These are phyloP conservation scores for Phytopythium vexans DNA, from an alignment of 352 stramenopile species.

Conservation along the genomic window DNA sequence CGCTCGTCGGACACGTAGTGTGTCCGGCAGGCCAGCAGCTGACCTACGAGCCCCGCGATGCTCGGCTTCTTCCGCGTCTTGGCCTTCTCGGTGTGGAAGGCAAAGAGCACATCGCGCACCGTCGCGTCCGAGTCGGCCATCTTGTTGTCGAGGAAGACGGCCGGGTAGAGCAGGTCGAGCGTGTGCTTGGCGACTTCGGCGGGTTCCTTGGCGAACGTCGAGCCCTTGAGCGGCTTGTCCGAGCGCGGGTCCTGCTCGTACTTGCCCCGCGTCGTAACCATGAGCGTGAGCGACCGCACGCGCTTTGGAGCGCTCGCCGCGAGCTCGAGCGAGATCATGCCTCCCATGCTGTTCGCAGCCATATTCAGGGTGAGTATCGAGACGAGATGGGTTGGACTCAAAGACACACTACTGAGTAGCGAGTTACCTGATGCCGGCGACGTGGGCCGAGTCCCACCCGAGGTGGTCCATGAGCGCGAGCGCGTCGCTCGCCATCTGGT, in stretches of 20 bases:
- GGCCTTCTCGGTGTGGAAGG: constrained; percentile 22
- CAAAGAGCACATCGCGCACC: constrained; percentile 21
- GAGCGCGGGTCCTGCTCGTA: constrained; percentile 35
- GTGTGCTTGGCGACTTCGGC: constrained; percentile 28
- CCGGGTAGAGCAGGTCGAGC: constrained; percentile 35
- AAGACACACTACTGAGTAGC: background rate
- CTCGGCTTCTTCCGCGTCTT: constrained; percentile 16
- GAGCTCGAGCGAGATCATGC: constrained; percentile 61
- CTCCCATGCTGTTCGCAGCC: constrained; percentile 26
- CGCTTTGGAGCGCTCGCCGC: constrained; percentile 36
- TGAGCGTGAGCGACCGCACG: constrained; percentile 45
- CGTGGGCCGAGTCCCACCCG: constrained; percentile 39
- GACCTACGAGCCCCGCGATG: constrained; percentile 28
- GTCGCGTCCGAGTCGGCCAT: constrained; percentile 33
- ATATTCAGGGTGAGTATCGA: background rate
- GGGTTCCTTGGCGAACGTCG: constrained; percentile 32
- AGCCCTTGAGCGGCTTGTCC: constrained; percentile 28
- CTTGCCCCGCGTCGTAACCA: constrained; percentile 48
- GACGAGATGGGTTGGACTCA: background rate
- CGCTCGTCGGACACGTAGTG: constrained; percentile 51
- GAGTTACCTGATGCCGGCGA: constrained; percentile 38
- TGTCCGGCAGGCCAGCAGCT: constrained; percentile 29
- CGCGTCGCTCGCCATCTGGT: constrained; percentile 51
- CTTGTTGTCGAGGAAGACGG: constrained; percentile 21
- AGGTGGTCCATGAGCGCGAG: constrained; percentile 57